Base-by-base conservation (phyloP, 768 basidiomycete species). In the Kwoniella dendrophila region DNA sequence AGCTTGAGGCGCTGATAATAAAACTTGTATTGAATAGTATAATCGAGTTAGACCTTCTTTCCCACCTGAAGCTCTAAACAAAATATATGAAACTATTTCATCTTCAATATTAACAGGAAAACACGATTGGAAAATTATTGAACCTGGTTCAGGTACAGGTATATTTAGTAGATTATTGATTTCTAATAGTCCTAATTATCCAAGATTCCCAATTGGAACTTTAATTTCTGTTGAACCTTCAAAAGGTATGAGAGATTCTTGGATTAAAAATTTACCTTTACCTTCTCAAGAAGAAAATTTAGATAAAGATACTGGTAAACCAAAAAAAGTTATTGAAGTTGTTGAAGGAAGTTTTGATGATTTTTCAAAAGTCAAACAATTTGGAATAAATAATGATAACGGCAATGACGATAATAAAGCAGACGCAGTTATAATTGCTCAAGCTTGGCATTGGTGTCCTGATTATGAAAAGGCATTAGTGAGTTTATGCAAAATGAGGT, bases 361-460 rank as follows among this genome's bases (percentile, higher is more conserved):
- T 68, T 70, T 77, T 29, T 58, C 54, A 6, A 61, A 69, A 14
- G 60, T 45, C 4, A n/a, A 60, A 16, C 12, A 60, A 30, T 51
- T 41, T 29, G 56, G 47, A n/a, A 49, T 49, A 7, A 27, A 20
- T 11, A 59, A 59, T 38, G 26, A 33, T 7, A 30, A n/a, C 24
- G n/a, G 38, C 16, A 12, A 11, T 2, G 33, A 41, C 38, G 43
- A 29, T 6, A 18, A 20, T 27, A 63, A 47, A 26, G 74, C 72
- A 44, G 74, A 79, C 62, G 59, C 41, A 4, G 56, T 70, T 22
- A 44, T 67, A 44, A 66, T 56, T 55, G 70, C 62, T 49, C 75
- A 94, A 87, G 94, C 94, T 16, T 96, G 88, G 78, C 94, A 97
- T 81, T 97, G 94, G 94, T 72, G 73, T 69, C 88, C 88, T 10